Evolutionary conservation across 148 eudicot genomes (phyloP).

Genomic region (Persicaria maculosa): DNA sequence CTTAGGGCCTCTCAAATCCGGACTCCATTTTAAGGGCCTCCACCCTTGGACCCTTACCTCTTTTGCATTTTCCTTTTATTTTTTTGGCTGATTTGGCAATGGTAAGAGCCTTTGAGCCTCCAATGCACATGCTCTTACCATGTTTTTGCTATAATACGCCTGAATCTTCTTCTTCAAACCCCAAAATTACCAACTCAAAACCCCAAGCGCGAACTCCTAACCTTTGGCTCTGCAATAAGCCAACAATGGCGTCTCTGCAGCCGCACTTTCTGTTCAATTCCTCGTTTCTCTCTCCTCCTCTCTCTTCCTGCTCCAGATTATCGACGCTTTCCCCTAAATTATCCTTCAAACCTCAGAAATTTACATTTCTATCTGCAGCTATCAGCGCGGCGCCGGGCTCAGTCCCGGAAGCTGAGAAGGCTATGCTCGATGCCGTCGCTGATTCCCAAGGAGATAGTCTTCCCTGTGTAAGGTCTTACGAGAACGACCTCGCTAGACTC

Average conservation of each 20-base stretch:
- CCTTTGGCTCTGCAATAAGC: not conserved
- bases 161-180: not conserved
- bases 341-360: not conserved
- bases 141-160: not conserved
- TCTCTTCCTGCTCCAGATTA: constrained; percentile 1
- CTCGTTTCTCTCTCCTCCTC: not conserved
- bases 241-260: constrained; percentile 7
- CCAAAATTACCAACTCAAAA: not conserved
- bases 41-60: too few species aligned
- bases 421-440: constrained; percentile 48
- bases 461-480: constrained; percentile 71
- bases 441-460: constrained; percentile 29
- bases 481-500: constrained; percentile 64
- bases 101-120: too few species aligned
- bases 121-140: too few species aligned
- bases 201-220: not conserved
- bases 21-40: too few species aligned
- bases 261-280: not conserved
- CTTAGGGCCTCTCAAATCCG: too few species aligned
- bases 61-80: too few species aligned
- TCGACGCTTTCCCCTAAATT: not conserved
- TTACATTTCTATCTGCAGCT: constrained; percentile 2
- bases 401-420: constrained; percentile 25
- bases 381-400: constrained; percentile 16
- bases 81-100: too few species aligned